These are phyloP conservation scores for Hura crepitans DNA, from an alignment of 441 rosid genomes.

Conservation along the genomic window DNA sequence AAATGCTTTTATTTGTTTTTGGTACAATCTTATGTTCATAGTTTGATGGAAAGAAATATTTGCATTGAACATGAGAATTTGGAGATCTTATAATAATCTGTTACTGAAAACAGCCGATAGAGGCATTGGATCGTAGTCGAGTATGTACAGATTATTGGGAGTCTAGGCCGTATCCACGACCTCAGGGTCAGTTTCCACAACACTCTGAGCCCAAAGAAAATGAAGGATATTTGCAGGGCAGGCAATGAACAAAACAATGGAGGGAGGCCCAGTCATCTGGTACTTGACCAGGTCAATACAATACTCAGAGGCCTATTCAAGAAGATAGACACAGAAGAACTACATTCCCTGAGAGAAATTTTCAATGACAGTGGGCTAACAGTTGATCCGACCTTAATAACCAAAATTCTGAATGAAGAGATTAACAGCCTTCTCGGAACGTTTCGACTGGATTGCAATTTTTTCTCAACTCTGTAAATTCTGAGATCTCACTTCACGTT, in stretches of 20 bases:
- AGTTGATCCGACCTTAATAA: constrained; percentile 37
- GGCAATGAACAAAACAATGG: constrained; percentile 27
- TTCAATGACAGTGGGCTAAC: constrained; percentile 38
- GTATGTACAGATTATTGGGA: constrained; percentile 93
- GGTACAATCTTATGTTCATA: not conserved
- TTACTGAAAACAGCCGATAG: constrained; percentile 57
- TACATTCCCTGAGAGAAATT: constrained; percentile 44
- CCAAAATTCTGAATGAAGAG: constrained; percentile 58
- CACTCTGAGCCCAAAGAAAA: constrained; percentile 31
- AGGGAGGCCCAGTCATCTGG: constrained; percentile 24
- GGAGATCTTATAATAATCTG: constrained; percentile 9
- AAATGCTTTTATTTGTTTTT: not conserved
- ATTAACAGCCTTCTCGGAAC: constrained; percentile 45
- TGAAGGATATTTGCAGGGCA: constrained; percentile 28
- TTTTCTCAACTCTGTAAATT: constrained; percentile 41
- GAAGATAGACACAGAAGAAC: constrained; percentile 72
- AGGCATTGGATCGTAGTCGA: constrained; percentile 79
- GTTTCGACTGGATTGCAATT: constrained; percentile 26
- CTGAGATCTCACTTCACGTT: constrained; percentile 11
- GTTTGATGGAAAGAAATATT: no score
- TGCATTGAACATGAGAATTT: not conserved
- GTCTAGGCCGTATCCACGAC: constrained; percentile 86
- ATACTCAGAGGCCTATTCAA: constrained; percentile 53
- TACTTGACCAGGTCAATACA: constrained; percentile 36
- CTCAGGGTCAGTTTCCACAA: constrained; percentile 66